These are phyloP conservation scores for Rosa multiflora DNA, from an alignment of 306 rosid genomes.

Conservation along the genomic window DNA sequence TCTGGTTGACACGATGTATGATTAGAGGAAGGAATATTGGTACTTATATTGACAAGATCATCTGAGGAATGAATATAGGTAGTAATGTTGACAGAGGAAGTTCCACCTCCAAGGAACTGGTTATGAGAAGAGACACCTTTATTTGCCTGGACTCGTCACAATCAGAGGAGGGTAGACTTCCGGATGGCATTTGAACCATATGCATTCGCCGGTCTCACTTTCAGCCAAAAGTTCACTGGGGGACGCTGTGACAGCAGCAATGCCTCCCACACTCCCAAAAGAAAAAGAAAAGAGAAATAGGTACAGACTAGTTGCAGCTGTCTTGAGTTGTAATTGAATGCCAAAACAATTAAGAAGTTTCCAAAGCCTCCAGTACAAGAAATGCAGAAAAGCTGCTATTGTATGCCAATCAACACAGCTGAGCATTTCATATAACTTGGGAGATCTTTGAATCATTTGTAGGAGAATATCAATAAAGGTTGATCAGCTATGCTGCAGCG, in stretches of 20 bases:
- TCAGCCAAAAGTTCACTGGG: not conserved
- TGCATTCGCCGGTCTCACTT: not conserved
- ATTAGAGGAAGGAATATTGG: not conserved
- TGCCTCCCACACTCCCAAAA: not conserved
- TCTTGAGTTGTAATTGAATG: not conserved
- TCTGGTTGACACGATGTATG: not conserved
- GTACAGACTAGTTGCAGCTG: constrained; percentile 3
- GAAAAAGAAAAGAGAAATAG: not conserved
- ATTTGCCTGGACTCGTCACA: not conserved
- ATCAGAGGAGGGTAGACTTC: not conserved
- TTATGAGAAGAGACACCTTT: constrained; percentile 8
- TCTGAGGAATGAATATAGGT: constrained; percentile 2
- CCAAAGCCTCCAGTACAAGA: constrained; percentile 24
- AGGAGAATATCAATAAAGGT: constrained; percentile 10
- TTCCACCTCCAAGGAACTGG: constrained; percentile 10
- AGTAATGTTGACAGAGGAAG: constrained; percentile 34
- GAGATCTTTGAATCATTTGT: constrained; percentile 5
- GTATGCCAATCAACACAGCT: constrained; percentile 1
- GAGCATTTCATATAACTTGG: not conserved
- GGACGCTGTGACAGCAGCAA: not conserved
- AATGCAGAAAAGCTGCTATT: not conserved
- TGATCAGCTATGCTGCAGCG: constrained; percentile 19
- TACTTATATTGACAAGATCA: not conserved
- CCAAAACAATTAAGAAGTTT: not conserved
- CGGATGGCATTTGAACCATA: not conserved